Conservation (phyloP, 2,329 filamentous ascomycete species). For the Cercospora sp. region DNA sequence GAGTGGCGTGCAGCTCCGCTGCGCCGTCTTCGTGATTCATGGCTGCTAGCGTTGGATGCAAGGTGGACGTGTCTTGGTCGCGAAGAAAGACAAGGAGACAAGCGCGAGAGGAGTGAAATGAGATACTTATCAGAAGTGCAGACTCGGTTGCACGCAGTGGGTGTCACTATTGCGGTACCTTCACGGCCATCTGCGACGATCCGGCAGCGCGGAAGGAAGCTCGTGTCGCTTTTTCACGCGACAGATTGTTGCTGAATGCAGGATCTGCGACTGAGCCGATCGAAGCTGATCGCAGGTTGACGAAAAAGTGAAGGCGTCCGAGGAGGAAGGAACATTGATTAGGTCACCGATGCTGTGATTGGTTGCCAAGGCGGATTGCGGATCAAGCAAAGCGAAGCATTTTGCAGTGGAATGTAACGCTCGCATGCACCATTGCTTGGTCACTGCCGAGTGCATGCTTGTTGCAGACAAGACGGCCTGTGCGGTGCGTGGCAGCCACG, state of each 20-base stretch:
- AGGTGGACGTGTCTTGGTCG: neutral
- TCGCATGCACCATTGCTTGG: neutral
- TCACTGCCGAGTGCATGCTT: neutral
- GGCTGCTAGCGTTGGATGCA: slow-evolving; percentile 6
- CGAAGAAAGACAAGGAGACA: neutral
- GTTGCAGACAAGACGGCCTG: neutral
- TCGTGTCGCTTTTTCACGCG: neutral
- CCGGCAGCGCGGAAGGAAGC: neutral
- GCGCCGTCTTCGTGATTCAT: slow-evolving; percentile 34
- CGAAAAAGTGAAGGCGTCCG: neutral
- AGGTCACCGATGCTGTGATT: neutral
- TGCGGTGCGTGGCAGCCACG: neutral
- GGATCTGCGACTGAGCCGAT: neutral
- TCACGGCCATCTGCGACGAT: slow-evolving; percentile 3
- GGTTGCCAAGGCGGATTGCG: slow-evolving; percentile 1
- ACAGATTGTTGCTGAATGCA: neutral
- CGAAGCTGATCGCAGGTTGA: neutral
- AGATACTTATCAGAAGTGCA: neutral
- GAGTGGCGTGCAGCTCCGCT: slow-evolving; percentile 32
- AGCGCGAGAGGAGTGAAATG: neutral
- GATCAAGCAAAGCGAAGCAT: slow-evolving; percentile 1
- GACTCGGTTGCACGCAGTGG: slow-evolving; percentile 2
- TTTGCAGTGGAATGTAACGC: neutral
- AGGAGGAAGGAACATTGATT: neutral
- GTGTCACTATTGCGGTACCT: neutral